phyloP scores from a whole-genome alignment of 371 early-diverging fungal species.

The Syncephalastrum sp. region DNA sequence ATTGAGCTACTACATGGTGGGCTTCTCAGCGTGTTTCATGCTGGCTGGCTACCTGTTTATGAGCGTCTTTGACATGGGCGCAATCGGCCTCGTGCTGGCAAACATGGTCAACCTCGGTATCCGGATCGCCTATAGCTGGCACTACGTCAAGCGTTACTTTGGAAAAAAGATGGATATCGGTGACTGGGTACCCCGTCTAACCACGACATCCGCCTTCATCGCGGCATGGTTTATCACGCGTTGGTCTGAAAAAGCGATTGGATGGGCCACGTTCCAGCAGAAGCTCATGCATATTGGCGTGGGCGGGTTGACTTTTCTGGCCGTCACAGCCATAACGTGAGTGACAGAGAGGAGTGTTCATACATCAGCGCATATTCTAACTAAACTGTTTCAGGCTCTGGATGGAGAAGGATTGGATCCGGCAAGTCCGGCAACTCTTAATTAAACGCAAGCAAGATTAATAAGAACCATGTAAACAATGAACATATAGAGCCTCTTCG shows the following conservation, averaged over 20 bases:
- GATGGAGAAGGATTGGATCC: slow-evolving; percentile 29
- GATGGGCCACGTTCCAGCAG: slow-evolving; percentile 54
- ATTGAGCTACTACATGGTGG: slow-evolving; percentile 74
- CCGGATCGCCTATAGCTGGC: slow-evolving; percentile 75
- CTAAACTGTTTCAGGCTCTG: slow-evolving; percentile 15
- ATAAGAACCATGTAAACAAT: too few relatives aligned
- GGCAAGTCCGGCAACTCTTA: slow-evolving; percentile 17
- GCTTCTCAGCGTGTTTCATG: slow-evolving; percentile 75
- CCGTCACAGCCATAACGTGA: slow-evolving; percentile 14
- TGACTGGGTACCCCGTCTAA: slow-evolving; percentile 45
- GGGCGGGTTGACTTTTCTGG: slow-evolving; percentile 50
- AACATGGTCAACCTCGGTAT: slow-evolving; percentile 84
- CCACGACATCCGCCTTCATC: slow-evolving; percentile 44
- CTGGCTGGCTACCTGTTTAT: slow-evolving; percentile 58
- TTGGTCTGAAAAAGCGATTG: slow-evolving; percentile 54
- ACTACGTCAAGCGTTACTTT: slow-evolving; percentile 63
- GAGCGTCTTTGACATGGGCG: slow-evolving; percentile 58
- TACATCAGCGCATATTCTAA: not conserved
- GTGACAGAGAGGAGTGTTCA: not conserved
- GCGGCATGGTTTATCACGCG: slow-evolving; percentile 57
- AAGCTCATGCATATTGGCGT: slow-evolving; percentile 59
- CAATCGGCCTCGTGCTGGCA: slow-evolving; percentile 79
- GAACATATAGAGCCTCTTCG: too few relatives aligned
- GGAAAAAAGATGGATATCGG: slow-evolving; percentile 16
- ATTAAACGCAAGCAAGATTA: slow-evolving; percentile 13